phyloP scores from a whole-genome alignment of 257 asterid genomes.

The Plantago major region DNA sequence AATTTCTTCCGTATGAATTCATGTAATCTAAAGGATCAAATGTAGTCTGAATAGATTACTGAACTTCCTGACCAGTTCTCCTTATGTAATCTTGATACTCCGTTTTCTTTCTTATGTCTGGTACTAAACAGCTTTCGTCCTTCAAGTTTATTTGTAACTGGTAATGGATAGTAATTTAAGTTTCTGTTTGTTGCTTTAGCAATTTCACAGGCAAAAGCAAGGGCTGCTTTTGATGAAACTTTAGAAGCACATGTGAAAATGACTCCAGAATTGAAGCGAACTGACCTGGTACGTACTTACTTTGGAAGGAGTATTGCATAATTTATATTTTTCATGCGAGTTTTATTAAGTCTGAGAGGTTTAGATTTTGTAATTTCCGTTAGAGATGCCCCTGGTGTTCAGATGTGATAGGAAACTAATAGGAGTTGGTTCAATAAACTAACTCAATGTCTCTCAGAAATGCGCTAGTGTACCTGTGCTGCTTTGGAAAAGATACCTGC shows the following conservation, averaged over 20 bases:
- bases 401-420: neutral
- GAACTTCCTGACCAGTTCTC: neutral
- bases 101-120: constrained; percentile 1
- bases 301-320: neutral
- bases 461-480: too few species aligned
- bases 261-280: constrained; percentile 86
- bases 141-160: constrained; percentile 6
- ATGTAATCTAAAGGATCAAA: neutral
- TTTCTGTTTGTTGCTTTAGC: constrained; percentile 38
- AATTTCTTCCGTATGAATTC: neutral
- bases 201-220: constrained; percentile 68
- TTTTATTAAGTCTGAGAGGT: neutral
- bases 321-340: neutral
- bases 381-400: neutral
- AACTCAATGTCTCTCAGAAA: too few species aligned
- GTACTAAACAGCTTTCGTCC: constrained; percentile 12
- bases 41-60: constrained; percentile 1
- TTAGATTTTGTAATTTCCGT: neutral
- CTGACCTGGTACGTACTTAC: constrained; percentile 69
- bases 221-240: constrained; percentile 70
- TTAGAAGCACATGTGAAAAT: constrained; percentile 88
- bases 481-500: too few species aligned
- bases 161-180: constrained; percentile 20
- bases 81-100: neutral
- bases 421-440: too few species aligned